Base-by-base conservation (phyloP, 148 eudicot species). In the Oxyria digyna region DNA sequence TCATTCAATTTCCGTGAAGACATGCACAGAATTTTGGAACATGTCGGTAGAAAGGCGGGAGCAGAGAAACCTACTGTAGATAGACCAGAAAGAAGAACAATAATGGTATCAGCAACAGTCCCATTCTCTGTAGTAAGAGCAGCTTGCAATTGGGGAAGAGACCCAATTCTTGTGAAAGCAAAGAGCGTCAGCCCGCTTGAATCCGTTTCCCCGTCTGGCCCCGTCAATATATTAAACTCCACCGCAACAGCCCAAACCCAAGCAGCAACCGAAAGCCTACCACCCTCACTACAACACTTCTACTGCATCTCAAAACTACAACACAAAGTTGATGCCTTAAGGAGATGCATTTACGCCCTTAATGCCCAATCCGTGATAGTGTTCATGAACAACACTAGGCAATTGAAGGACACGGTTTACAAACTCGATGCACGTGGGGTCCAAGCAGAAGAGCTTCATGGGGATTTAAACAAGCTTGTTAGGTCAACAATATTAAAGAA, bases 61-160 rank as follows among this genome's bases (percentile, higher is more conserved):
- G 81, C 80, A 8, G 83, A 76, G 23, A 69, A 74, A 1, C 77
- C 33, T 41, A 74, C 62, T 15, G 57, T 40, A 8, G 69, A 67
- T 48, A 74, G 66, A 68, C 68, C 71, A 29, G 84, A 74, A 10
- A 87, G 98, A 17, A 95, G 73, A 62, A 93, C 90, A 14, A 80
- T 93, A 74, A 86, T 93, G 96, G 97, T 93, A 13, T 93, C 98
- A 63, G 98, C 98, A 76, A 90, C 97, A 2, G 87, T 93, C 27
- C 98, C 96, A 8, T 89, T 89, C 76, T 88, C 98, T 14, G 96
- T 89, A 6, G 80, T 86, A 45, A 79, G 96, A 55, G 98, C 98
- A 12, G 96, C 98, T 69, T 76, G 77, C 55, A 85, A 89, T 76
- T 93, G 96, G 96, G 91, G 88, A 7, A 62, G 67, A 40, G 90